phyloP scores from a whole-genome alignment of 73 alveolate genomes.

The Paramecium bursaria region DNA sequence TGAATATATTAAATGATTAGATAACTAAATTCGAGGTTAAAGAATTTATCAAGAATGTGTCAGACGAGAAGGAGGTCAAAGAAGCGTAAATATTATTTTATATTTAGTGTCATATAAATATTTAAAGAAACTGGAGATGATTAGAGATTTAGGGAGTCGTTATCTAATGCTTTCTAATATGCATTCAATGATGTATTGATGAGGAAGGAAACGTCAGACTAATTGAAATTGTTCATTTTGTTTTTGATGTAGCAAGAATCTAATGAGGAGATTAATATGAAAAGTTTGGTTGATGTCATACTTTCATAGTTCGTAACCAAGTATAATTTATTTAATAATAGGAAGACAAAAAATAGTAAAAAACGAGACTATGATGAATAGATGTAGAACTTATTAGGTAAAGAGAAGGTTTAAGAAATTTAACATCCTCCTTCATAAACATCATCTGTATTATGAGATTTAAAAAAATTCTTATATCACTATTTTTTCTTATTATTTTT shows the following conservation, averaged over 20 bases:
- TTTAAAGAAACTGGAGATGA: slow-evolving; percentile 26
- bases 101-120: slow-evolving; percentile 30
- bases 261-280: too few species aligned
- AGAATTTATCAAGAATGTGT: slow-evolving; percentile 3
- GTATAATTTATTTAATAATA: too few species aligned
- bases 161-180: slow-evolving; percentile 44
- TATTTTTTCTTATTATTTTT: too few species aligned
- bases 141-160: slow-evolving; percentile 11
- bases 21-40: slow-evolving; percentile 50
- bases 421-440: too few species aligned
- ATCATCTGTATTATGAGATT: too few species aligned
- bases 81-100: slow-evolving; percentile 14
- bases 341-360: too few species aligned
- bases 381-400: too few species aligned
- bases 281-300: too few species aligned
- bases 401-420: too few species aligned
- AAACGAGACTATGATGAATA: too few species aligned
- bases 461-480: too few species aligned
- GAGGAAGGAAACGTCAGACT: slow-evolving; percentile 22
- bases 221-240: slow-evolving; percentile 12
- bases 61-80: slow-evolving; percentile 21
- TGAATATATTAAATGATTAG: slow-evolving; percentile 30
- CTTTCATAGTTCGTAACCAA: too few species aligned
- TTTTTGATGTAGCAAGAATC: slow-evolving; percentile 24
- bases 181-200: slow-evolving; percentile 44